Percentiles rank a stretch among this genome's conserved stretches.
Conservation (phyloP, 805 yeast genomes). For the Cyberlindnera maritima region DNA sequence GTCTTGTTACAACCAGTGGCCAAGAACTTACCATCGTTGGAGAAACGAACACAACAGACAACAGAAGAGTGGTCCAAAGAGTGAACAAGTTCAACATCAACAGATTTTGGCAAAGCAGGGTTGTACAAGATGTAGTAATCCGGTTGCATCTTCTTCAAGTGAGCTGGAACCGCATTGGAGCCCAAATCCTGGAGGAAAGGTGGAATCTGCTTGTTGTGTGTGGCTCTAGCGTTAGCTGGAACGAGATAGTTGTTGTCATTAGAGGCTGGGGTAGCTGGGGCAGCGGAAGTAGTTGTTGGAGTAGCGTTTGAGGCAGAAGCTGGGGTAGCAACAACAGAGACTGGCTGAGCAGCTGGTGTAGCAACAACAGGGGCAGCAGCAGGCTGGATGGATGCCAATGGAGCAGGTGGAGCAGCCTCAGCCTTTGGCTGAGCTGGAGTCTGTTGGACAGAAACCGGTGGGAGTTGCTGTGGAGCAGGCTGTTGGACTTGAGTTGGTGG, state of each 20-base stretch:
- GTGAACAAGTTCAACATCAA: slow-evolving; percentile 86
- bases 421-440: slow-evolving; percentile 34
- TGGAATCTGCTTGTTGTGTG: slow-evolving; percentile 72
- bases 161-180: slow-evolving; percentile 69
- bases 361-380: not conserved
- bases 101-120: slow-evolving; percentile 71
- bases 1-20: slow-evolving; percentile 98
- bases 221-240: slow-evolving; percentile 37
- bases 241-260: slow-evolving; percentile 33
- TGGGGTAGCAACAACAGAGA: slow-evolving; percentile 23
- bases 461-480: slow-evolving; percentile 24
- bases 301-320: slow-evolving; percentile 9
- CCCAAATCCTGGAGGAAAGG: slow-evolving; percentile 81
- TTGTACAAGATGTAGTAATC: slow-evolving; percentile 90
- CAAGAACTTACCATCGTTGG: slow-evolving; percentile 83
- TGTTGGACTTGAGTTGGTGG: slow-evolving; percentile 27
- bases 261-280: slow-evolving; percentile 20
- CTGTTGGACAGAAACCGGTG: slow-evolving; percentile 28
- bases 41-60: slow-evolving; percentile 94
- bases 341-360: slow-evolving; percentile 26
- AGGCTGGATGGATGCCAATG: slow-evolving; percentile 1
- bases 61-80: slow-evolving; percentile 91
- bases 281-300: slow-evolving; percentile 16
- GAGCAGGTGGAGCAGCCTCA: slow-evolving; percentile 19
- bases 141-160: slow-evolving; percentile 74